Base-by-base conservation (phyloP, 2,329 filamentous ascomycete species). In the Aspergillus unguis region DNA sequence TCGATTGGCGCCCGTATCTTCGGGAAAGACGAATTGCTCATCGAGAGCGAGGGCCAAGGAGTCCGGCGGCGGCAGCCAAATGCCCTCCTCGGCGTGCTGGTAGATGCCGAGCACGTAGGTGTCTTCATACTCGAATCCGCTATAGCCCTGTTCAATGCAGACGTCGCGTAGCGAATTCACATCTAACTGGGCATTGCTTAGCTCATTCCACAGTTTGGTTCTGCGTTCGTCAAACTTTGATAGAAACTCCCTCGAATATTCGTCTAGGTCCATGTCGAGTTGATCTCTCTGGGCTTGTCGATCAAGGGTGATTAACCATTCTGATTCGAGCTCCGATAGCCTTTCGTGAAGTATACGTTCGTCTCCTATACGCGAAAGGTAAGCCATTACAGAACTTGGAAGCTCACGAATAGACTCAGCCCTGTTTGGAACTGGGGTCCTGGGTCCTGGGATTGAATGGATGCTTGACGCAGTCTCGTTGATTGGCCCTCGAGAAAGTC, bases 211-310 rank as follows among this genome's bases (percentile, higher is more conserved):
- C 2, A 63, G 56, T 7, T 59, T 52, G 2, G 29, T 40, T 35
- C 58, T 58, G 42, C 61, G 49, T 6, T 59, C 50, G 9, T 62
- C 58, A 44, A 64, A 69, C 3, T 52, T 54, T 5, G 26, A 52
- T 1, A 69, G 50, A 33, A 68, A 64, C 10, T 60, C 54, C 26
- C 59, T 46, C 1, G 61, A 63, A 9, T 60, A 58, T 9, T 59
- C 50, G 17, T 63, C 62, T n/a, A 66, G 48, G 1, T 56, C 33
- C 3, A 60, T 41, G 11, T 55, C 46, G 6, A 59, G 29, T 0
- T 50, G 43, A 11, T 47, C 27, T 25, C 58, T 46, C 17, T 58
- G 51, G 2, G 50, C 33, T 9, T 53, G 52, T 27, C 58, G 59
- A 7, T 63, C 57, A 27, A 49, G 45, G 9, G 59, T 52, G 6